Percentiles rank a stretch among this genome's conserved stretches.
Conservation (phyloP, 1,284 basidiomycete species). For the Tilletiaria anomala region DNA sequence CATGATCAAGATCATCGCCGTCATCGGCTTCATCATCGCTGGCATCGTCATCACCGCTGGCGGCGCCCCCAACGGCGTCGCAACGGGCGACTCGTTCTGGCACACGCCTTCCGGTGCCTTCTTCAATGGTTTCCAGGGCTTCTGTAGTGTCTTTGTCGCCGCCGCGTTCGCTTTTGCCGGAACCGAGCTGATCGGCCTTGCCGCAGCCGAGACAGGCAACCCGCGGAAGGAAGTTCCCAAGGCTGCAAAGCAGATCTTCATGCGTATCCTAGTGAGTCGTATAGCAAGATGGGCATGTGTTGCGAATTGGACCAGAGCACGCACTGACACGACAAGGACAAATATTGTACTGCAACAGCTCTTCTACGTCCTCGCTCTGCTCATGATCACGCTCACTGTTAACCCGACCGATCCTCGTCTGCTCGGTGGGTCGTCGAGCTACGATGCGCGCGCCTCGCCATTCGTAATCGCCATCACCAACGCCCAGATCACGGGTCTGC, state of each 20-base stretch:
- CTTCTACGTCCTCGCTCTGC: constrained; percentile 48
- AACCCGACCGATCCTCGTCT: constrained; percentile 32
- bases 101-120: constrained; percentile 15
- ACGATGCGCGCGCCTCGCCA: constrained; percentile 42
- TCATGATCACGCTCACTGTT: constrained; percentile 48
- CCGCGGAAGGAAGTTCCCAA: constrained; percentile 43
- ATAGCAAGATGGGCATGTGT: too few relatives aligned
- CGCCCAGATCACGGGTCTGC: constrained; percentile 42
- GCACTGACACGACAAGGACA: too few relatives aligned
- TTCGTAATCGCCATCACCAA: constrained; percentile 44
- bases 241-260: constrained; percentile 43
- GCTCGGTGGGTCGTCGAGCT: constrained; percentile 20
- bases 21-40: constrained; percentile 49
- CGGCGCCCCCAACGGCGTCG: constrained; percentile 27
- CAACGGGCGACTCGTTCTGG: constrained; percentile 1
- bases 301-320: too few relatives aligned
- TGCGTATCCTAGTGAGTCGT: constrained; percentile 45
- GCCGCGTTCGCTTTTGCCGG: constrained; percentile 37
- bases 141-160: constrained; percentile 28
- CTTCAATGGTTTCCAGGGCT: constrained; percentile 36
- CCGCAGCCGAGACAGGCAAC: constrained; percentile 50
- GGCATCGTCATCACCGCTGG: constrained; percentile 44
- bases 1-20: constrained; percentile 47
- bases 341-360: too few relatives aligned
- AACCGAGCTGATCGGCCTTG: constrained; percentile 51